Evolutionary conservation across 177 flowering plant species (phyloP), one percentile per base, ranked within the genome.

Genomic region (Vitis hybrid): DNA sequence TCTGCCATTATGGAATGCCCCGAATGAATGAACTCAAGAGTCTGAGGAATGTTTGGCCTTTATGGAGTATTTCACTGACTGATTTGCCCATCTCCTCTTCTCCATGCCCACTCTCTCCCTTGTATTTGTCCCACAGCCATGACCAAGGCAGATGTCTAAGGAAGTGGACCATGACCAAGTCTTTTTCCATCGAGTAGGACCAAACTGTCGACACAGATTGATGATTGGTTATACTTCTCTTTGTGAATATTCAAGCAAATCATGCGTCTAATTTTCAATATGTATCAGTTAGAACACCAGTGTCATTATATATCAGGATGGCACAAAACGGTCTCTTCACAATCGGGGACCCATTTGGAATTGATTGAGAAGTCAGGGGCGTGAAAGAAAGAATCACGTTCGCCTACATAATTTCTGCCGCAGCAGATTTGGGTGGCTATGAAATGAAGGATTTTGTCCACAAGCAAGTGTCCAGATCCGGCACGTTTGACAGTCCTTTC

Each of bases 381-480:
- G 48, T 15, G 18, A n/a, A 16, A 16, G n/a, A 39, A 20, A 59
- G 66, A n/a, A 71, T 20, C 26, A 67, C n/a, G 68, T 45, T 56
- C 45, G 55, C 3, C 34, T 55, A 63, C 54, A 69, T 64, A 61
- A 56, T 73, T 59, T 61, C 18, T 58, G 60, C 70, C 69, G 65
- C 59, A 56, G 57, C 60, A 62, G 76, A 73, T 65, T 68, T 73
- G 70, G 59, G 68, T 75, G 71, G 76, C 68, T 73, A 58, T 67
- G 71, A 74, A 66, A 67, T 73, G 69, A 50, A 68, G 72, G 48
- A 10, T 48, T 72, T 83, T 83, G 86, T 83, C 84, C 72, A 69
- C 70, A 68, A 71, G 72, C 51, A n/a, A 1, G 19, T 78, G 82
- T 77, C 82, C 75, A 68, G 61, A 73, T 69, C 70, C 66, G 56